Evolutionary conservation across 2,329 filamentous ascomycete genomes (phyloP).

Genomic region (Colletotrichum sp.): DNA sequence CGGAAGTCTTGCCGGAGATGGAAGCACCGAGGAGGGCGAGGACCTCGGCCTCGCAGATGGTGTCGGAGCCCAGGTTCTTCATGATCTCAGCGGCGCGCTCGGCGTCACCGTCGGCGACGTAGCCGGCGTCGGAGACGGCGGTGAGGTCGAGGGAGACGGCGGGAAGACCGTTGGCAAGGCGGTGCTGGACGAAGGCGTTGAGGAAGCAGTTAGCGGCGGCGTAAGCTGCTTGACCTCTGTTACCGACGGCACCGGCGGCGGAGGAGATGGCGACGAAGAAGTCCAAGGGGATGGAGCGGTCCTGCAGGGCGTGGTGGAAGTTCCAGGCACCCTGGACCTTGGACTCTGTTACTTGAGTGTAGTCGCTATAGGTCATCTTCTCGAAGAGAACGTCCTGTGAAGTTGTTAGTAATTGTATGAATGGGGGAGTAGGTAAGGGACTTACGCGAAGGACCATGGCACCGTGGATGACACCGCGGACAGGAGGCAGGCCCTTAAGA

Average conservation of each 20-base stretch:
- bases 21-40: conserved; percentile 57
- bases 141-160: conserved; percentile 58
- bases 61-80: conserved; percentile 53
- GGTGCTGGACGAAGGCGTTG: conserved; percentile 45
- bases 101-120: conserved; percentile 50
- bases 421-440: fast-evolving
- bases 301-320: conserved; percentile 50
- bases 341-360: conserved; percentile 49
- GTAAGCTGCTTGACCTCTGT: conserved; percentile 58
- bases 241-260: conserved; percentile 55
- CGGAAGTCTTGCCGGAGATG: conserved; percentile 45
- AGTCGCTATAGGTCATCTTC: conserved; percentile 57
- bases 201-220: conserved; percentile 54
- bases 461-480: conserved; percentile 48
- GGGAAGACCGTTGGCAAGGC: conserved; percentile 42
- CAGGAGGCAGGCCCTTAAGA: conserved; percentile 36
- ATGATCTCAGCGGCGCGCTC: conserved; percentile 49
- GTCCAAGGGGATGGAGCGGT: conserved; percentile 39
- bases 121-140: conserved; percentile 54
- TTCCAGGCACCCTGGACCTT: conserved; percentile 61
- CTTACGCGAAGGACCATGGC: conserved; percentile 46
- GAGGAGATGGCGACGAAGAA: conserved; percentile 63
- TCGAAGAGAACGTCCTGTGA: conserved; percentile 52
- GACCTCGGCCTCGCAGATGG: conserved; percentile 58
- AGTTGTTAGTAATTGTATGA: neutral